A percentile compares a stretch with the other conserved stretches of the same genome.
These are phyloP conservation scores for Daldinia bambusicola DNA, from an alignment of 495 filamentous ascomycete species.

Conservation along the genomic window DNA sequence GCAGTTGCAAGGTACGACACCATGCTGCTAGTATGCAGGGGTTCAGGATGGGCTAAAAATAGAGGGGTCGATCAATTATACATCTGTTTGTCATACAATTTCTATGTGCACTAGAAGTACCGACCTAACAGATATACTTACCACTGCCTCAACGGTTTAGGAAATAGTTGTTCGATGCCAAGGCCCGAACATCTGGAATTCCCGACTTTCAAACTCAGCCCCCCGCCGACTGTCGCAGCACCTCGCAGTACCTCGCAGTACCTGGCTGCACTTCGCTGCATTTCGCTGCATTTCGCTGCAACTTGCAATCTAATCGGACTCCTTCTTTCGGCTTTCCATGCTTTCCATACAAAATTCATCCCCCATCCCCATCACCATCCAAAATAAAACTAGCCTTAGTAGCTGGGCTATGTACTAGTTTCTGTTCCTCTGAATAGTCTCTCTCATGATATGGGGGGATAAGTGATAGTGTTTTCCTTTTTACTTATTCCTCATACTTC, in stretches of 20 bases:
- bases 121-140: slow-evolving; percentile 21
- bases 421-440: slow-evolving; percentile 17
- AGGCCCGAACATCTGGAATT: background rate
- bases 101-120: slow-evolving; percentile 4
- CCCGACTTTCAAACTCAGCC: slow-evolving; percentile 6
- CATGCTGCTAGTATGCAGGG: slow-evolving; percentile 24
- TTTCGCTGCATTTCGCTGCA: too few relatives aligned
- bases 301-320: background rate
- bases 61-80: slow-evolving; percentile 22
- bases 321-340: slow-evolving; percentile 11
- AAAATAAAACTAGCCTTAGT: slow-evolving; percentile 14
- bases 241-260: background rate
- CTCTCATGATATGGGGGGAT: slow-evolving; percentile 33
- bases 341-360: slow-evolving; percentile 5
- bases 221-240: slow-evolving; percentile 24
- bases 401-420: slow-evolving; percentile 18
- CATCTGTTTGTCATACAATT: slow-evolving; percentile 10
- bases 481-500: slow-evolving; percentile 3
- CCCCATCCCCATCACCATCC: background rate
- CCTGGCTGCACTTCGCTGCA: too few relatives aligned
- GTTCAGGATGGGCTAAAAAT: slow-evolving; percentile 27
- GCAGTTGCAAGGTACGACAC: slow-evolving; percentile 6
- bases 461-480: slow-evolving; percentile 34
- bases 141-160: background rate
- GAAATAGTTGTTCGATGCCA: slow-evolving; percentile 9